Percentiles rank a stretch among this genome's conserved stretches.
Evolutionary conservation across 1,284 basidiomycete genomes (phyloP).

Genomic region (Naganishia liquefaciens): DNA sequence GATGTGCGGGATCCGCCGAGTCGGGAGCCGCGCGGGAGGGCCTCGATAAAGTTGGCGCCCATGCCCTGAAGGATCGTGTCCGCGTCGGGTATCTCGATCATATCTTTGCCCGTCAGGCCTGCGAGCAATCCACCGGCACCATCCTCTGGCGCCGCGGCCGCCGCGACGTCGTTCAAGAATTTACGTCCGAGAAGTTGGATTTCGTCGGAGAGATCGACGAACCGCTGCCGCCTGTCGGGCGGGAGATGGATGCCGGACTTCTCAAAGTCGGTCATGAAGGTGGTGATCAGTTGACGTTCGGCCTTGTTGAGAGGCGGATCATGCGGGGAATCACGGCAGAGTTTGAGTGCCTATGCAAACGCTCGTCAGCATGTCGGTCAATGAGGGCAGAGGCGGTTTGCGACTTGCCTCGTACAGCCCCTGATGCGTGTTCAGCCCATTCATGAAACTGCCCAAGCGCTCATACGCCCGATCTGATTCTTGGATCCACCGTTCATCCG

Average conservation of each 20-base stretch:
- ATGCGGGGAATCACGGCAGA: slow-evolving; percentile 49
- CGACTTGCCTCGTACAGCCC: slow-evolving; percentile 79
- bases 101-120: slow-evolving; percentile 52
- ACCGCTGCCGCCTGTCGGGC: slow-evolving; percentile 70
- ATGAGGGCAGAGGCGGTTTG: not conserved
- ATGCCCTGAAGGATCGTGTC: slow-evolving; percentile 47
- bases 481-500: slow-evolving; percentile 76
- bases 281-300: slow-evolving; percentile 73
- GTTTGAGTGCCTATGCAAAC: slow-evolving; percentile 42
- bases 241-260: slow-evolving; percentile 93
- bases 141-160: slow-evolving; percentile 45
- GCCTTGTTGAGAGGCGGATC: slow-evolving; percentile 46
- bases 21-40: slow-evolving; percentile 61
- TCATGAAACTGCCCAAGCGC: slow-evolving; percentile 93
- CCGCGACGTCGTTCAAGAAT: slow-evolving; percentile 70
- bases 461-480: slow-evolving; percentile 87
- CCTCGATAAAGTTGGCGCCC: slow-evolving; percentile 46
- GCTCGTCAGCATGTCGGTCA: not conserved
- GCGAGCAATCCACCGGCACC: slow-evolving; percentile 54
- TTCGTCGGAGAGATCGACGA: slow-evolving; percentile 87
- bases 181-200: slow-evolving; percentile 84
- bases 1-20: slow-evolving; percentile 23
- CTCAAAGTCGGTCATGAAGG: slow-evolving; percentile 96
- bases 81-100: slow-evolving; percentile 53
- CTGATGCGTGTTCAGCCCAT: slow-evolving; percentile 92